Percentiles rank a stretch among this genome's conserved stretches.
Evolutionary conservation across 352 stramenopile genomes (phyloP).

Genomic region (Globisporangium spinosum): DNA sequence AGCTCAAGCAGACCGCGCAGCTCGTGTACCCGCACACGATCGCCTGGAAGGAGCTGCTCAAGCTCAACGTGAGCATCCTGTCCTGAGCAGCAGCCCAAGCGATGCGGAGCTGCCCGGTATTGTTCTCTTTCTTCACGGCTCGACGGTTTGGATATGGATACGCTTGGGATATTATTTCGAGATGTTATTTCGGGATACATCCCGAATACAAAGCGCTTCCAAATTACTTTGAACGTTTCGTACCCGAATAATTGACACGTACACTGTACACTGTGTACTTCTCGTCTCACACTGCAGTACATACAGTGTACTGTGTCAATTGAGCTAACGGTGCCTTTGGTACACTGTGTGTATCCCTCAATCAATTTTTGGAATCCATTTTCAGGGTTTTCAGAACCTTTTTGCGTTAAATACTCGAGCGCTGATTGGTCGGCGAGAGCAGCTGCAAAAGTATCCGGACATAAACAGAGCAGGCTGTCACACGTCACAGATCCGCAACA

Average conservation of each 20-base stretch:
- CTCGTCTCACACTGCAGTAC: background rate
- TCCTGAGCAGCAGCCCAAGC: constrained; percentile 13
- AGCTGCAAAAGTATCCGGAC: background rate
- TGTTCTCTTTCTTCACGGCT: too few species aligned
- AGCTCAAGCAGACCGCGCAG: constrained; percentile 7
- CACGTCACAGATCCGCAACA: background rate
- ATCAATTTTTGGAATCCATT: background rate
- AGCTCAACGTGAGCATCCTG: constrained; percentile 15
- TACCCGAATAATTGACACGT: background rate
- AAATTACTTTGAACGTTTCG: too few species aligned
- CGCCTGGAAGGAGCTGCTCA: background rate
- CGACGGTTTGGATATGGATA: too few species aligned
- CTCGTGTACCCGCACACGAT: constrained; percentile 2
- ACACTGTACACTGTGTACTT: background rate
- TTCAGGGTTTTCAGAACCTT: background rate
- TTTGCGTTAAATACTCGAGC: background rate
- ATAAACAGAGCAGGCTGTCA: background rate
- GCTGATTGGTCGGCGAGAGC: background rate
- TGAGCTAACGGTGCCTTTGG: background rate
- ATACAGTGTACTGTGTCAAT: too few species aligned
- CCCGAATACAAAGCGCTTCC: too few species aligned
- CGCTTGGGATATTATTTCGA: too few species aligned
- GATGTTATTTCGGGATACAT: too few species aligned
- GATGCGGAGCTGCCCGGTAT: background rate
- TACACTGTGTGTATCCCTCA: background rate